Percentiles rank a stretch among this genome's conserved stretches.
Evolutionary conservation across 345 rosid genomes (phyloP).

Genomic region (Microcos paniculata): DNA sequence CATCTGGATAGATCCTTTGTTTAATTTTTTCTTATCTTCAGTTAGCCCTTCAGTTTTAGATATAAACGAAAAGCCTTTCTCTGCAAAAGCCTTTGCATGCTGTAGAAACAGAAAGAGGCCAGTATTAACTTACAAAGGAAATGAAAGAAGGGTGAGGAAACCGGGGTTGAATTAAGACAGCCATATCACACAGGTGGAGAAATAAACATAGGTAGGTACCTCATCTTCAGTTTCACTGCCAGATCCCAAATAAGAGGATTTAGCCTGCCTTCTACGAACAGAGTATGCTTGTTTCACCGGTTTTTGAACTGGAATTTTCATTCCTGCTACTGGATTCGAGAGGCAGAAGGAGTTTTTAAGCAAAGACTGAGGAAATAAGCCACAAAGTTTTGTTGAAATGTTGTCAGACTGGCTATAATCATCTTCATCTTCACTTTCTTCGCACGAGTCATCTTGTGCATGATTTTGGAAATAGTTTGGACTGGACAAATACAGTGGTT

Average conservation of each 20-base stretch:
- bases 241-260: slow-evolving; percentile 34
- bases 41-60: slow-evolving; percentile 12
- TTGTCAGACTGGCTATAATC: slow-evolving; percentile 31
- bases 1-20: slow-evolving; percentile 16
- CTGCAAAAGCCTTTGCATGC: slow-evolving; percentile 29
- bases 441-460: slow-evolving; percentile 22
- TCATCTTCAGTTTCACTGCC: slow-evolving; percentile 33
- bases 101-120: slow-evolving; percentile 8
- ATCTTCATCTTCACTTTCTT: slow-evolving; percentile 57
- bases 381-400: slow-evolving; percentile 54
- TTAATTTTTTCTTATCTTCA: slow-evolving; percentile 32
- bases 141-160: not conserved
- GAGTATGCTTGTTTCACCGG: slow-evolving; percentile 26
- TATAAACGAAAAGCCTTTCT: slow-evolving; percentile 16
- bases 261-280: slow-evolving; percentile 40
- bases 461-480: slow-evolving; percentile 29
- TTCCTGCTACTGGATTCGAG: slow-evolving; percentile 56
- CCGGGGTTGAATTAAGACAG: not conserved
- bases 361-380: slow-evolving; percentile 72
- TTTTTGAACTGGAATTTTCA: slow-evolving; percentile 41
- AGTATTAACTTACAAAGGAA: not conserved
- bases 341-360: slow-evolving; percentile 59
- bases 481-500: slow-evolving; percentile 20
- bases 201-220: slow-evolving; percentile 31
- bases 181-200: not conserved